phyloP scores from a whole-genome alignment of 345 rosid species.

The Hirschfeldia incana region DNA sequence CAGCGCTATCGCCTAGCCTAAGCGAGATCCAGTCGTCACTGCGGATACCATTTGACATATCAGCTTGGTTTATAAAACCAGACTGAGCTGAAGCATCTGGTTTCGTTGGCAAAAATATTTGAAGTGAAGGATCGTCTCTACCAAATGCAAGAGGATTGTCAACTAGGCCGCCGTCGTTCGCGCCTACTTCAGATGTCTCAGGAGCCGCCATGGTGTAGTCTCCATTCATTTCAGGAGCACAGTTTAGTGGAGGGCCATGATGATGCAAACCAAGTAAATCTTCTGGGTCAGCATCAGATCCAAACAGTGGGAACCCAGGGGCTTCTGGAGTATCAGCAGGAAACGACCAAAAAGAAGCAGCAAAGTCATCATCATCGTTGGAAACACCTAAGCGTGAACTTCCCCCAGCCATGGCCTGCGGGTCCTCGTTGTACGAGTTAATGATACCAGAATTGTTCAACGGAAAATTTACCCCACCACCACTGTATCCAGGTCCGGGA shows the following conservation, averaged over 20 bases:
- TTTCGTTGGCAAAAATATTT: constrained; percentile 85
- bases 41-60: constrained; percentile 66
- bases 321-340: constrained; percentile 65
- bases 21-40: constrained; percentile 94
- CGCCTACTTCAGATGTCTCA: constrained; percentile 53
- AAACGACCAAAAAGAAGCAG: constrained; percentile 69
- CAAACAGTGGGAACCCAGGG: constrained; percentile 79
- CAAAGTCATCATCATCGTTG: constrained; percentile 68
- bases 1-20: constrained; percentile 76
- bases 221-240: constrained; percentile 62
- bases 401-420: constrained; percentile 52
- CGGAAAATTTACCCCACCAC: constrained; percentile 58
- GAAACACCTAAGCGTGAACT: constrained; percentile 69
- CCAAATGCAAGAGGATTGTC: constrained; percentile 80
- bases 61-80: constrained; percentile 63
- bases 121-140: constrained; percentile 88
- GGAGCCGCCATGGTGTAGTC: constrained; percentile 62
- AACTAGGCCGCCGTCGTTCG: constrained; percentile 70
- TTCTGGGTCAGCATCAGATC: constrained; percentile 58
- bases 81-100: constrained; percentile 64
- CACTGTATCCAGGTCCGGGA: constrained; percentile 52
- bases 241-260: constrained; percentile 53
- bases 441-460: constrained; percentile 55
- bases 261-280: constrained; percentile 61
- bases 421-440: constrained; percentile 63